These are phyloP conservation scores for Ashbya aceris DNA, from an alignment of 1,139 yeast genomes.

Conservation along the genomic window DNA sequence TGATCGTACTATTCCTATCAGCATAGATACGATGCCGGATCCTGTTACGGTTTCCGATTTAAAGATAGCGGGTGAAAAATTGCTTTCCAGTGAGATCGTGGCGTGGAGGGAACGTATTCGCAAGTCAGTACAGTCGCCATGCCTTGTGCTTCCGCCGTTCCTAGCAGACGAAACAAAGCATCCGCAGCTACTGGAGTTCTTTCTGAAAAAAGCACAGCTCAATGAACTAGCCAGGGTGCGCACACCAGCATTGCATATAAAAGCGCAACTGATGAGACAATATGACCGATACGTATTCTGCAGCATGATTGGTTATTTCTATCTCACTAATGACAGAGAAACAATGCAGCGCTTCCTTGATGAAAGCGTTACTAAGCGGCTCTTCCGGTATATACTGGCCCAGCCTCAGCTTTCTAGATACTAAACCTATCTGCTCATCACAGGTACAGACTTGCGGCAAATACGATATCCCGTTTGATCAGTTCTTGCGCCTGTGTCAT, in stretches of 20 bases:
- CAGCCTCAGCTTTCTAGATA: constrained; percentile 6
- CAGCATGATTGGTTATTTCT: constrained; percentile 21
- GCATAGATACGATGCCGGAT: too few species aligned
- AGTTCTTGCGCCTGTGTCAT: constrained; percentile 90
- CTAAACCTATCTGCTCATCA: constrained; percentile 28
- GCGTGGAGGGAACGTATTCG: too few species aligned
- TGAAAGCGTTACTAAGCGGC: constrained; percentile 11
- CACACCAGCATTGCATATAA: constrained; percentile 11
- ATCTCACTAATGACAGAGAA: constrained; percentile 11
- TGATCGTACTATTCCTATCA: too few species aligned
- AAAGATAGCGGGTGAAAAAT: too few species aligned
- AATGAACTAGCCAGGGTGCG: constrained; percentile 11
- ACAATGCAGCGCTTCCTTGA: constrained; percentile 15
- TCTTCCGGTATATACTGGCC: constrained; percentile 8
- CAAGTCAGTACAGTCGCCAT: too few species aligned
- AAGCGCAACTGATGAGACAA: constrained; percentile 9
- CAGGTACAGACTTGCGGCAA: constrained; percentile 88
- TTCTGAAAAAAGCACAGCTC: constrained; percentile 7
- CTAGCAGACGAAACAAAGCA: too few species aligned
- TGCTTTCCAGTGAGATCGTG: too few species aligned
- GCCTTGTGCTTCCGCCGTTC: too few species aligned
- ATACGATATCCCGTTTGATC: constrained; percentile 93
- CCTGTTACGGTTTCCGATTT: too few species aligned
- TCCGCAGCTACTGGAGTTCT: constrained; percentile 5
- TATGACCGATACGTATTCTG: constrained; percentile 13